Base-by-base conservation (phyloP, 23 red algal species). In the Rhodosorus marinus region DNA sequence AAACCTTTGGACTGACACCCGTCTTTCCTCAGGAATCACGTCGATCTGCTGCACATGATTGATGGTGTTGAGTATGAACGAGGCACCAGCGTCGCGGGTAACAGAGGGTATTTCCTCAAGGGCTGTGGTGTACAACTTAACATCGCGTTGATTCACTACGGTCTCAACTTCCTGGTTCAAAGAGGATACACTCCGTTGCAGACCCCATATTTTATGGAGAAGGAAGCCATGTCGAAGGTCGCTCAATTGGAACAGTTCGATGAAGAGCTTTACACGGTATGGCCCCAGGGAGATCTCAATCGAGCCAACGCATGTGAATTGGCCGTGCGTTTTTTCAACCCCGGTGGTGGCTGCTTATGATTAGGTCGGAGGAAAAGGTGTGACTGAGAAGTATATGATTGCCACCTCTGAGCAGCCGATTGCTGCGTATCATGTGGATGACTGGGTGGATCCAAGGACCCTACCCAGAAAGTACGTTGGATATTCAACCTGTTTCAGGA, bases 211-310 rank as follows among this genome's bases (percentile, higher is more conserved):
- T 98, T 98, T 60, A 98, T 98, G 90, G 78, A 77, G 28, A 67
- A 72, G 45, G 90, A 73, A 21, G 78, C 77, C 49, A 98, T 98
- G 90, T 79, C 78, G 8, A 82, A 82, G 36, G 85, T 79, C 57
- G 90, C 90, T 17, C 90, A 98, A 52, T 69, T 98, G 36, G 78
- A 83, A 26, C 79, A 98, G 29, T 98, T 98, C 69, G 90, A 98
- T 61, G 90, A 98, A 33, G 67, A 98, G 50, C 58, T 98, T 41
- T 98, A 98, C 77, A 98, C 85, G 54, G 90, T 98, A 21, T 55
- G 61, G 24, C 62, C 57, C 7, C 61, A 70, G 24, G 70, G 90
- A 26, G 31, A 17, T 6, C 14, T 29, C 11, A 14, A 5, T 11
- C 27, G 49, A 11, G 11, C 49, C 49, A n/a, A 14, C 49, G 49